Evolutionary conservation across 1,284 basidiomycete species (phyloP), one percentile per base, ranked within the genome.

Genomic region (Cryptococcus amylolentus): DNA sequence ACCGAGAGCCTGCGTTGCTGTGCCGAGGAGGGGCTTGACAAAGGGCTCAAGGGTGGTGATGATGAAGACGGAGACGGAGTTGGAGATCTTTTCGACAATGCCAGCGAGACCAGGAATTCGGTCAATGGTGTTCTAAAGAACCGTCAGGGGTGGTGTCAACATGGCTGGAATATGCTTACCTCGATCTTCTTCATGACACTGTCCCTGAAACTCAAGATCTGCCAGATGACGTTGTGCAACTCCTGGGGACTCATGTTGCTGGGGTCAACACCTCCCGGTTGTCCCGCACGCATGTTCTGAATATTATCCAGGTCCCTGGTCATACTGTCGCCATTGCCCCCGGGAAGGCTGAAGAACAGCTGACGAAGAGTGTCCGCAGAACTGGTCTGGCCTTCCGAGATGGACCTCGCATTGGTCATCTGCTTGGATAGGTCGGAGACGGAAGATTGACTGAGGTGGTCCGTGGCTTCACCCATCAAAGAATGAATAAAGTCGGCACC

Each of bases 221-320:
- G 84, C 91, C 91, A 95, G 14, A 95, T 77, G 3, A 85, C 84
- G 3, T 50, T 55, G 75, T 94, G 88, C 58, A 95, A 71, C 75
- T 96, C 91, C 73, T 94, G 89, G 1, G 93, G 91, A 54, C 79
- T 86, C 91, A 96, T 90, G 44, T 88, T 84, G 61, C 87, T 83
- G 0, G 88, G 88, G 49, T 81, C 80, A 70, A 87, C 85, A 10
- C 81, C 80, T 1, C 82, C 84, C 3, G 83, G 64, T 27, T 75
- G 73, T 18, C 79, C 74, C n/a, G 74, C 84, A 20, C 88, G 80
- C 56, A 91, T 86, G 27, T 84, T 81, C 68, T 88, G 84, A 56
- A 93, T 83, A 44, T 80, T 80, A 46, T 89, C 85, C 81, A 95
- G 83, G 44, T 92, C 89, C 18, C 89, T 80, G 37, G 80, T 79